Conservation (phyloP, 2,329 filamentous ascomycete genomes). For the Neoarthrinium moseri region DNA sequence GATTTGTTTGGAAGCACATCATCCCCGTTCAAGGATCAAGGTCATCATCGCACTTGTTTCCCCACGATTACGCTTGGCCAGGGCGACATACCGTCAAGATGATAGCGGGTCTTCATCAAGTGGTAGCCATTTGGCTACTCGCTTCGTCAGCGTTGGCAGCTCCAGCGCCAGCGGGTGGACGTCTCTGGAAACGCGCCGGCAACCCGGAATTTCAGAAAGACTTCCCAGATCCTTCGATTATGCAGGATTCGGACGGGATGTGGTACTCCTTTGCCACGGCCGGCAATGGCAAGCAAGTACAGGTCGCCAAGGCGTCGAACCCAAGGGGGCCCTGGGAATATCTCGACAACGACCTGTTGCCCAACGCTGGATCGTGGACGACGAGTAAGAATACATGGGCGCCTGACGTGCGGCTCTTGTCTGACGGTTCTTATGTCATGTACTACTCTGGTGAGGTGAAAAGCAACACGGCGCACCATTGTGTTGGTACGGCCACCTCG, state of each 20-base stretch:
- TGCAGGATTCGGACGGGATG: conserved; percentile 42
- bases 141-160: not conserved
- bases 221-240: conserved; percentile 55
- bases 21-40: too few relatives aligned
- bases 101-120: too few relatives aligned
- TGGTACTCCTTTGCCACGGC: conserved; percentile 61
- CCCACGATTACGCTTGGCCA: too few relatives aligned
- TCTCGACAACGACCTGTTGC: conserved; percentile 53
- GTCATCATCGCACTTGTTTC: too few relatives aligned
- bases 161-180: not conserved
- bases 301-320: conserved; percentile 49
- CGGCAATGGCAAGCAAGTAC: conserved; percentile 48
- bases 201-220: conserved; percentile 33
- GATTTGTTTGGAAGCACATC: too few relatives aligned
- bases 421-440: conserved; percentile 54
- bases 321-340: conserved; percentile 47
- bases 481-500: conserved; percentile 56
- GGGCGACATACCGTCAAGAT: too few relatives aligned
- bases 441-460: conserved; percentile 55
- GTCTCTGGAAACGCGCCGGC: conserved; percentile 7
- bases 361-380: conserved; percentile 51
- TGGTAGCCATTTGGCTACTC: conserved; percentile 4
- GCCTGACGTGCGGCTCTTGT: conserved; percentile 54
- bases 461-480: conserved; percentile 43
- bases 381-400: conserved; percentile 57